Evolutionary conservation across 202 grass and related monocot genomes (phyloP).

Genomic region (Bolboschoenoplectus hybrid): DNA sequence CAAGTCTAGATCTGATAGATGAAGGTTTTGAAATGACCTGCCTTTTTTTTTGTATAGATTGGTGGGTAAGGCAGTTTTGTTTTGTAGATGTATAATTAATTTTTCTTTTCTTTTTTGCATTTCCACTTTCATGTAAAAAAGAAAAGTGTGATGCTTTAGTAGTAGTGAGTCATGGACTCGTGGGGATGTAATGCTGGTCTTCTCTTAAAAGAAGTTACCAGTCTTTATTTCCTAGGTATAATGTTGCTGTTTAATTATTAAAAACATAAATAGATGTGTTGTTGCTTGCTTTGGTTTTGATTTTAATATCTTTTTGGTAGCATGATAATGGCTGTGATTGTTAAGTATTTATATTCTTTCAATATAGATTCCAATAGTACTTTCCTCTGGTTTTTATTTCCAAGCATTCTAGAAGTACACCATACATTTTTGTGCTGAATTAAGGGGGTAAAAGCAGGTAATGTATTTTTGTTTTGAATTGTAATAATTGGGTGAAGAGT

Average conservation of each 20-base stretch:
- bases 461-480: no score
- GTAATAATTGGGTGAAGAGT: no score
- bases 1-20: constrained; percentile 6
- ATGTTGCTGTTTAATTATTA: background rate
- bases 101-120: background rate
- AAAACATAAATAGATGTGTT: background rate
- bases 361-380: background rate
- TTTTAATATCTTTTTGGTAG: background rate
- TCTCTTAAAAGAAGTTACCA: background rate
- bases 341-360: background rate
- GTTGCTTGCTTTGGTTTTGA: background rate
- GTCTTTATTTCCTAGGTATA: background rate
- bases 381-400: background rate
- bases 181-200: background rate
- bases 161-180: background rate
- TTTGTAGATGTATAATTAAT: constrained; percentile 9
- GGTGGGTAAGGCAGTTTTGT: constrained; percentile 2
- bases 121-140: background rate
- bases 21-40: background rate
- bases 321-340: background rate
- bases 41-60: constrained; percentile 2
- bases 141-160: background rate
- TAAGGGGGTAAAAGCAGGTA: background rate
- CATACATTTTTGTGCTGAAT: background rate
- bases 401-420: background rate